Evolutionary conservation across 768 basidiomycete genomes (phyloP), one percentile per base, ranked within the genome.

Genomic region (Lactarius evosmus): DNA sequence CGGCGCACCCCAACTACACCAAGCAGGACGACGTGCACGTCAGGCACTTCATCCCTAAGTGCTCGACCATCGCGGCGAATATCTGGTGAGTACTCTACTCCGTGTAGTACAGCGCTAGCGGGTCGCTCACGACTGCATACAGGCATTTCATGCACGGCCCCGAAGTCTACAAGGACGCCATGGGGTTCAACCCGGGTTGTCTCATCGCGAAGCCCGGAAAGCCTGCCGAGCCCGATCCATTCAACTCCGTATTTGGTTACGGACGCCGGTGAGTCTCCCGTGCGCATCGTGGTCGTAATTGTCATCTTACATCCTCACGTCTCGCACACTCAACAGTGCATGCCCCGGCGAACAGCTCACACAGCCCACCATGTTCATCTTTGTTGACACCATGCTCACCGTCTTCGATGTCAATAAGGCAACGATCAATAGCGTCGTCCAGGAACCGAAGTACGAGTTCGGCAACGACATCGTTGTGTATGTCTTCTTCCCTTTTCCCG

Each of bases 21-120:
- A 72, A 67, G 36, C 68, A 70, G 30, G 78, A 80, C 56, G 78
- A 79, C 52, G 70, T 71, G 0, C 77, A 80, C 61, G 61, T 76
- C 0, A 75, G 73, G 1, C 75, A 74, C 68, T 70, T 73, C 51
- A 76, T 80, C n/a, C 77, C 77, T 3, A 75, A 74, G 51, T 77
- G 75, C 12, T 73, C 76, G 0, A 69, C 76, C 40, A 66, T 78
- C 22, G 66, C 76, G 58, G 63, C 72, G 0, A 78, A 78, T 55
- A 69, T 74, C 55, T 74, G 73, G 78, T 77, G 55, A 17, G 68
- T 40, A 6, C 27, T 14, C 19, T 51, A 11, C 9, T 11, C 11
- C 6, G 5, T 44, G 33, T 7, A 2, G 40, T 27, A n/a, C n/a
- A 29, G 7, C 27, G 17, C 22, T 16, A n/a, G 56, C 32, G 22